Base-by-base conservation (phyloP, 1,284 basidiomycete species). In the Cutaneotrichosporon cavernicola region DNA sequence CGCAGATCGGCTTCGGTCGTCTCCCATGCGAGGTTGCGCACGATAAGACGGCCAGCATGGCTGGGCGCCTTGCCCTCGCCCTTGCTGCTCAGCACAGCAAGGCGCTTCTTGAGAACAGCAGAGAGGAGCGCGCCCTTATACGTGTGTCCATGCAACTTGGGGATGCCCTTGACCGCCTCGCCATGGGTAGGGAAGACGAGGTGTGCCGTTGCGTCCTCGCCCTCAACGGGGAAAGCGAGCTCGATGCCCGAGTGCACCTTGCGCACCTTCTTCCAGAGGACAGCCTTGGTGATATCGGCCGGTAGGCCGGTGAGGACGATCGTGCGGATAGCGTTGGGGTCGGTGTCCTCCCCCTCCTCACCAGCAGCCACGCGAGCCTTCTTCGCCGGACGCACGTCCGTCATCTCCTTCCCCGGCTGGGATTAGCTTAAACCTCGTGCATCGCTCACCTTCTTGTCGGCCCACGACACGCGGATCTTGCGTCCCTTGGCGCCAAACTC, bases 51-150 rank as follows among this genome's bases (percentile, higher is more conserved):
- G 69, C 88, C 92, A 0, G 88, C 88, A 64, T 89, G 75, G 58
- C 72, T 76, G 16, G 74, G 74, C 53, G 79, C 73, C 68, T 82
- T 76, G 65, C 80, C 78, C 77, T 83, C 71, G 62, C 74, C 76
- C 73, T 80, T 72, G 21, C 60, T 56, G 2, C 70, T 67, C 2
- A 90, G 84, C 56, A 84, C 86, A 58, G 94, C 89, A 5, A 92
- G 81, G 2, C 91, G 87, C 76, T 94, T 94, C 83, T 97, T 97
- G 67, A 97, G 84, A 7, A 90, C 88, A n/a, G 89, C 91, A 7
- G 90, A 92, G 31, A 98, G 86, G 16, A 94, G 82, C 3, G 86
- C 84, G 50, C 93, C 93, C 79, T 97, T 97, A 85, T 90, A 97
- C 49, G 94, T 88, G 76, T 97, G 93, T 0, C 92, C 92, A 76